Evolutionary conservation across 768 basidiomycete species (phyloP), one percentile per base, ranked within the genome.

Genomic region (Auriculariales sp.): DNA sequence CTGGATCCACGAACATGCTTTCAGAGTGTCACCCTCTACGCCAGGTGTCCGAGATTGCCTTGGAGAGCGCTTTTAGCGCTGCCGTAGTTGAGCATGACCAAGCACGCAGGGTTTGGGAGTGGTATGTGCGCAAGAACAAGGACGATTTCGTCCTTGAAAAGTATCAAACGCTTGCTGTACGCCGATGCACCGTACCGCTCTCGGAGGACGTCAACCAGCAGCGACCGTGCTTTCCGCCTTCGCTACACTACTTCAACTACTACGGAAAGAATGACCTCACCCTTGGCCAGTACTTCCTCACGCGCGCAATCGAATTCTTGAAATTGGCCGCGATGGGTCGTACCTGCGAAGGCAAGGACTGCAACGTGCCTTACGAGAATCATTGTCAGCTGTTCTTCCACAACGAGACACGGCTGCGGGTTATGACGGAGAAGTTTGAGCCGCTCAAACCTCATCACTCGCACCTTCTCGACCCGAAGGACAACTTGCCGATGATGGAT

Each of bases 301-400:
- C 86, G 58, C 76, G 81, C 28, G 84, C 74, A 65, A 44, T 44
- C 39, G n/a, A n/a, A n/a, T n/a, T n/a, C n/a, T n/a, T n/a, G n/a
- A n/a, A n/a, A n/a, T 24, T 25, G 19, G 7, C 39, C 14, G 22
- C 27, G 22, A 44, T 19, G 19, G 58, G 47, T n/a, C 80, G 84
- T 2, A 68, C 83, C 30, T 98, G 94, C 58, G 72, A 76, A 0
- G 83, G 82, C 30, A 93, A 91, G 61, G 78, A 78, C 2, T 98
- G 95, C 57, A 79, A 83, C 39, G 79, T 89, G 53, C 79, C 85
- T 14, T 67, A 84, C 39, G 75, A 82, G 10, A 77, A 81, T 0
- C 95, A 99, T 65, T 90, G 84, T 67, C 83, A 77, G 57, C 76
- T 93, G n/a, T 90, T 82, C 59, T 81, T 92, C 2, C 95, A 99